Evolutionary conservation across 2,329 filamentous ascomycete genomes (phyloP), one percentile per base, ranked within the genome.

Genomic region (Stachybotrys echinatus): DNA sequence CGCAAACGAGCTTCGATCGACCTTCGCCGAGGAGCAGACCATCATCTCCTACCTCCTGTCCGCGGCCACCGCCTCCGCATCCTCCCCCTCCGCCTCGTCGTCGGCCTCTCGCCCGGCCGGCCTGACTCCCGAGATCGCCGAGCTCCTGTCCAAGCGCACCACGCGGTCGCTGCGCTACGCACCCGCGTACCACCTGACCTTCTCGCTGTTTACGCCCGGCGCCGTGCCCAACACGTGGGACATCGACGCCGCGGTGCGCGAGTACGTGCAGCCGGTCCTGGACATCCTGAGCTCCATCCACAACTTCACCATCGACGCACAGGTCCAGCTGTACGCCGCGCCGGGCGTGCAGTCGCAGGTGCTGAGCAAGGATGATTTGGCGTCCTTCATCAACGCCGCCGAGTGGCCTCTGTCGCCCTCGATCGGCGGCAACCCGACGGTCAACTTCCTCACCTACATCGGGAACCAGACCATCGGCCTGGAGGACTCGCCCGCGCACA

Each of bases 381-480:
- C 89, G 37, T 92, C 89, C 1, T 99, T 99, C 63, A 91, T 99
- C 68, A 99, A 99, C 62, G 92, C 92, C 3, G 94, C 94, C 2
- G 94, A 99, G 71, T 99, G 94, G 94, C 94, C 94, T 1, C 72
- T 99, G 3, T 95, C 88, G 54, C 92, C 92, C 1, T 96, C 90
- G 50, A 97, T 99, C 57, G 94, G 92, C 40, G 84, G 83, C 18
- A 92, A 92, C 0, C 94, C 94, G 1, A 99, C 94, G 0, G 85
- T 99, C 62, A 97, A 99, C 69, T 97, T 99, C 65, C 85, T 97
- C 50, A 78, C 97, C 23, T 99, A 94, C 62, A 84, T 95, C 7
- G 90, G 92, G 6, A 84, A 89, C 51, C 81, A 87, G 51, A 90
- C 85, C 10, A 91, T 90, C 54, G 74, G 68, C 5, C 61, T 75